Evolutionary conservation across 2,329 filamentous ascomycete genomes (phyloP).

Genomic region (Didymella arachidicola): DNA sequence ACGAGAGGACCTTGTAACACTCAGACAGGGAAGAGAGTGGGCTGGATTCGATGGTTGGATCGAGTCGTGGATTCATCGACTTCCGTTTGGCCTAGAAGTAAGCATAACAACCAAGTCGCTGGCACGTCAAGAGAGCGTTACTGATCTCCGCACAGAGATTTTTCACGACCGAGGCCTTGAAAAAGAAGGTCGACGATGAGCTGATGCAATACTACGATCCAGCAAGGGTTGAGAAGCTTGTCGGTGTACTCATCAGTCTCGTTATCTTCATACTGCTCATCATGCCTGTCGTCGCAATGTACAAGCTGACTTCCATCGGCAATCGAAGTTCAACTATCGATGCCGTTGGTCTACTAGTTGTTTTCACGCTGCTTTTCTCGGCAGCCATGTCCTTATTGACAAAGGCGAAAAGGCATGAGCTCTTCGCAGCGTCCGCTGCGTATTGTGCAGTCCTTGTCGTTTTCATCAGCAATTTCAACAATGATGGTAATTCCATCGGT

Average conservation of each 20-base stretch:
- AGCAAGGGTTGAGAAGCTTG: no score
- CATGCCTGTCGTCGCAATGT: slow-evolving; percentile 49
- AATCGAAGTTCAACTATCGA: slow-evolving; percentile 44
- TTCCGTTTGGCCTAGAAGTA: no score
- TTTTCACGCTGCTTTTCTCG: slow-evolving; percentile 50
- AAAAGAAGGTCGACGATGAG: no score
- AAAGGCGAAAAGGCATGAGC: slow-evolving; percentile 44
- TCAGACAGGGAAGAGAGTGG: no score
- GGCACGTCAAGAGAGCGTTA: no score
- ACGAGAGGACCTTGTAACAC: no score
- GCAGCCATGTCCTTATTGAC: slow-evolving; percentile 47
- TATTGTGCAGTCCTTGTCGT: slow-evolving; percentile 51
- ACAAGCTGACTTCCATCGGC: slow-evolving; percentile 41
- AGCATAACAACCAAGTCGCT: no score
- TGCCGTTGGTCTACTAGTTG: slow-evolving; percentile 51
- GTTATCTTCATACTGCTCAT: slow-evolving; percentile 51
- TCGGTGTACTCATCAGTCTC: slow-evolving; percentile 50
- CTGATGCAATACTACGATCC: no score
- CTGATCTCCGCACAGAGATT: no score
- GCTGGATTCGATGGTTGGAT: no score
- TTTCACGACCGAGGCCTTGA: no score
- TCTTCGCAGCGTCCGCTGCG: slow-evolving; percentile 48
- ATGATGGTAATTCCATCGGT: neutral
- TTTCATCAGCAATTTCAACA: slow-evolving; percentile 49
- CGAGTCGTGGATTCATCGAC: no score